phyloP scores from a whole-genome alignment of 768 basidiomycete species.

The Suillus bovinus region DNA sequence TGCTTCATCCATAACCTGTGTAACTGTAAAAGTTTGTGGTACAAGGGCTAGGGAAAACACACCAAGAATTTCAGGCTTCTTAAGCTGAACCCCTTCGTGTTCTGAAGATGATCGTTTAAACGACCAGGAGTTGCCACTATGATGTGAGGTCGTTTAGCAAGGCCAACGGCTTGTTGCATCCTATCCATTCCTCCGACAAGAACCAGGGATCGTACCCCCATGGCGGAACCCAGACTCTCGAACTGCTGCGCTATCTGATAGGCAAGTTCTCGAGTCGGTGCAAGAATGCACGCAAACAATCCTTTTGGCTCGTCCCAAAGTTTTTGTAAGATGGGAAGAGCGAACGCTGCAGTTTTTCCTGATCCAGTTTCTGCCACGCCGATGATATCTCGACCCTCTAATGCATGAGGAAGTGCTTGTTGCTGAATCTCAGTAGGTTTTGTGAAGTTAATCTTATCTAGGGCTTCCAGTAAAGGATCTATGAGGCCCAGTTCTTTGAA shows the following conservation, averaged over 20 bases:
- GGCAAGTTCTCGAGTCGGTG: slow-evolving; percentile 97
- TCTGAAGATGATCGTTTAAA: slow-evolving; percentile 90
- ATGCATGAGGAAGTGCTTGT: slow-evolving; percentile 81
- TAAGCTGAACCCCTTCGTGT: slow-evolving; percentile 95
- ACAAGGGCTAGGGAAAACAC: slow-evolving; percentile 25
- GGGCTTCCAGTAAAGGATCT: slow-evolving; percentile 83
- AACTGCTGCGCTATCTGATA: slow-evolving; percentile 99
- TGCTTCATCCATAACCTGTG: slow-evolving; percentile 95
- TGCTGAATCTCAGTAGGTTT: slow-evolving; percentile 90
- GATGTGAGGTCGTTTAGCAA: slow-evolving; percentile 93
- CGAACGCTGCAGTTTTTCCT: slow-evolving; percentile 98
- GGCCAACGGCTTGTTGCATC: slow-evolving; percentile 85
- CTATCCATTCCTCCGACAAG: slow-evolving; percentile 96
- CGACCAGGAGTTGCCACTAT: slow-evolving; percentile 96
- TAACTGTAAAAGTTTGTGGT: slow-evolving; percentile 7
- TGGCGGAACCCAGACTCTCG: slow-evolving; percentile 84
- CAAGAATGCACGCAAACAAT: slow-evolving; percentile 89
- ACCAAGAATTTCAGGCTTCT: slow-evolving; percentile 87
- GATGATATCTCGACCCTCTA: slow-evolving; percentile 93
- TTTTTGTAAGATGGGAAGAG: slow-evolving; percentile 92
- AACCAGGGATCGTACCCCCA: slow-evolving; percentile 89
- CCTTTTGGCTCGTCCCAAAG: slow-evolving; percentile 95
- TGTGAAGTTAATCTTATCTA: slow-evolving; percentile 79
- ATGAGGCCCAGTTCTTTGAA: slow-evolving; percentile 90
- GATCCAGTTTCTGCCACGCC: slow-evolving; percentile 98